Evolutionary conservation across 2,329 filamentous ascomycete species (phyloP).

Genomic region (Xenosphaeropsis pyriputrescens): DNA sequence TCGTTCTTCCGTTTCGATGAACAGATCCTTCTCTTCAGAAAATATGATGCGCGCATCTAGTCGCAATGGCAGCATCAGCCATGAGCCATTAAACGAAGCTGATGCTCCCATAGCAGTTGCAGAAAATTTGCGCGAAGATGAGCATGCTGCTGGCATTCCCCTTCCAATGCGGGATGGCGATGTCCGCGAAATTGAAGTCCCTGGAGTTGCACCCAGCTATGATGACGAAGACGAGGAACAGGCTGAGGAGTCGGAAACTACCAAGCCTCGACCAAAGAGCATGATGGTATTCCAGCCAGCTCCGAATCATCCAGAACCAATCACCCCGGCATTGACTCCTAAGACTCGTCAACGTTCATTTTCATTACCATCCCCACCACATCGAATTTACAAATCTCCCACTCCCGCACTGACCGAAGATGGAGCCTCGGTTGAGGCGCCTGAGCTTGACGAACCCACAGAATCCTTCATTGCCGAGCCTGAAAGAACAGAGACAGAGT

Average conservation of each 20-base stretch:
- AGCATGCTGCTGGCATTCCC: constrained; percentile 43
- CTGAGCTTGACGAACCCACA: no score
- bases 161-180: constrained; percentile 54
- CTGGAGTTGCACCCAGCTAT: constrained; percentile 46
- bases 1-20: constrained; percentile 26
- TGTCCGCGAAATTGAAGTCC: constrained; percentile 67
- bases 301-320: constrained; percentile 7
- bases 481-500: no score
- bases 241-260: constrained; percentile 14
- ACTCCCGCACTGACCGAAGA: no score
- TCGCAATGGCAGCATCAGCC: no score
- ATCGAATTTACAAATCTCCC: not conserved
- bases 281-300: constrained; percentile 23
- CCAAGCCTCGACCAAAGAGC: constrained; percentile 23
- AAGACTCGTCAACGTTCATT: constrained; percentile 13
- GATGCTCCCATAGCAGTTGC: no score
- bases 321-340: constrained; percentile 14
- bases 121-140: constrained; percentile 2
- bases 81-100: no score
- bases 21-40: constrained; percentile 28
- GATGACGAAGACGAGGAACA: constrained; percentile 33
- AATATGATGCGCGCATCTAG: no score
- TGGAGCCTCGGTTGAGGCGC: no score
- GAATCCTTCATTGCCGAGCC: no score
- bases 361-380: constrained; percentile 13